These are phyloP conservation scores for Penicillium sclerotiorum DNA, from an alignment of 2,329 filamentous ascomycete species.

Conservation along the genomic window DNA sequence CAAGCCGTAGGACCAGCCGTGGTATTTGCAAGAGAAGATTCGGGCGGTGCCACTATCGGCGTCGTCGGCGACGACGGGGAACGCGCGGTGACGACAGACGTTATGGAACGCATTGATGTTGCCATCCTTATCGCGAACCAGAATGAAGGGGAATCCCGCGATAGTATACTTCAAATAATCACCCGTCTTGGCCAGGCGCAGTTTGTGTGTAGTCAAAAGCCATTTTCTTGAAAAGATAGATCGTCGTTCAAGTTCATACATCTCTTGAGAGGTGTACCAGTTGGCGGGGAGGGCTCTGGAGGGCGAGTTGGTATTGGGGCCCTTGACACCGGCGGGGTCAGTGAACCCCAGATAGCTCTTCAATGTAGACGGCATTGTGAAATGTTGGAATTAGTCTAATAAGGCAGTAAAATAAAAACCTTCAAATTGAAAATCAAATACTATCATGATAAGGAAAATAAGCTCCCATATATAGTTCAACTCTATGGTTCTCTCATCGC, in stretches of 20 bases:
- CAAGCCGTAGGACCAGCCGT: conserved; percentile 29
- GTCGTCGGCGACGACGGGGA: conserved; percentile 25
- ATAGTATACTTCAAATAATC: conserved; percentile 18
- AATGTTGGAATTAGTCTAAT: background rate
- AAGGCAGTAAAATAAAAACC: background rate
- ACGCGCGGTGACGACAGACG: conserved; percentile 53
- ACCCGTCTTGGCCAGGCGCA: conserved; percentile 17
- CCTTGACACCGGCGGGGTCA: conserved; percentile 3
- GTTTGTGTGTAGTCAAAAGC: conserved; percentile 43
- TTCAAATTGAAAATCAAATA: background rate
- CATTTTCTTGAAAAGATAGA: conserved; percentile 61
- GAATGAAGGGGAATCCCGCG: conserved; percentile 56
- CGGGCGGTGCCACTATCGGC: conserved; percentile 21
- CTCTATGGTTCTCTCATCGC: background rate
- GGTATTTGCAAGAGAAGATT: conserved; percentile 29
- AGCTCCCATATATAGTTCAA: background rate
- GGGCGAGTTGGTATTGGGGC: background rate
- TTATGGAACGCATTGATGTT: conserved; percentile 63
- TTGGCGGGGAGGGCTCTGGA: conserved; percentile 3
- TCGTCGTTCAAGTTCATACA: conserved; percentile 60
- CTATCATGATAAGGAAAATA: no score
- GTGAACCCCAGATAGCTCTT: conserved; percentile 8
- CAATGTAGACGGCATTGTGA: conserved; percentile 2
- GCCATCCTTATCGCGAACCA: conserved; percentile 48
- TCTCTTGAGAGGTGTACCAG: conserved; percentile 40